These are phyloP conservation scores for Beauveria scarabaeidicola DNA, from an alignment of 2,329 filamentous ascomycete species.

Conservation along the genomic window DNA sequence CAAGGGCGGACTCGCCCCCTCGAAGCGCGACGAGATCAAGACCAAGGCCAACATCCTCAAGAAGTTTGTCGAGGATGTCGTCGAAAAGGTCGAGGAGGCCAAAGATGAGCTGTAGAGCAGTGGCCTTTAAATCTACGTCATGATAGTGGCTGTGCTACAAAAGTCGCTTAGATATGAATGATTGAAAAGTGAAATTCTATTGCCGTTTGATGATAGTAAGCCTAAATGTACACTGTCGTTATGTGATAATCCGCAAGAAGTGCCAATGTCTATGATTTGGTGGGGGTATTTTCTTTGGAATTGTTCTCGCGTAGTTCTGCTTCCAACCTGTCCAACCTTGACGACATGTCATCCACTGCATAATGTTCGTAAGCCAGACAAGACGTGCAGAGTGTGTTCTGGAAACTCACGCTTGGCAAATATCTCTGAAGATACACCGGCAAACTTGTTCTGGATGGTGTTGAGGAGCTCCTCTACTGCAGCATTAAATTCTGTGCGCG, in stretches of 20 bases:
- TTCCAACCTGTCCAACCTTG: constrained; percentile 76
- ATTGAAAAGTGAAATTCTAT: background rate
- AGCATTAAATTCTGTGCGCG: constrained; percentile 58
- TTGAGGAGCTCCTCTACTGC: constrained; percentile 84
- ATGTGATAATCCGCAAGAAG: background rate
- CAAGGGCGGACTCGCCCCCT: constrained; percentile 76
- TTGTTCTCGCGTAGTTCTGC: constrained; percentile 56
- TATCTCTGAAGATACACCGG: constrained; percentile 74
- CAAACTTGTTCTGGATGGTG: constrained; percentile 77
- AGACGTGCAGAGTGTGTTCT: background rate
- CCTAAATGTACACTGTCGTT: background rate
- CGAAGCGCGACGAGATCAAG: constrained; percentile 83
- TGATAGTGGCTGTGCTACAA: background rate
- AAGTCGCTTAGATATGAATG: background rate
- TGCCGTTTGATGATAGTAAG: background rate
- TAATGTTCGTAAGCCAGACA: background rate
- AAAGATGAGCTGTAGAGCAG: constrained; percentile 63
- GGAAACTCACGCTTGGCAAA: constrained; percentile 69
- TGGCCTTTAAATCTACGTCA: constrained; percentile 28
- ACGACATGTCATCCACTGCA: constrained; percentile 88
- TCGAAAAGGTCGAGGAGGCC: constrained; percentile 36
- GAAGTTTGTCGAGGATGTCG: constrained; percentile 59
- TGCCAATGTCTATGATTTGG: constrained; percentile 23
- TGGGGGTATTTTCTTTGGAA: constrained; percentile 30
- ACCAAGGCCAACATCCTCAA: constrained; percentile 81